These are phyloP conservation scores for Ceriops zippeliana DNA, from an alignment of 345 rosid species.

Conservation along the genomic window DNA sequence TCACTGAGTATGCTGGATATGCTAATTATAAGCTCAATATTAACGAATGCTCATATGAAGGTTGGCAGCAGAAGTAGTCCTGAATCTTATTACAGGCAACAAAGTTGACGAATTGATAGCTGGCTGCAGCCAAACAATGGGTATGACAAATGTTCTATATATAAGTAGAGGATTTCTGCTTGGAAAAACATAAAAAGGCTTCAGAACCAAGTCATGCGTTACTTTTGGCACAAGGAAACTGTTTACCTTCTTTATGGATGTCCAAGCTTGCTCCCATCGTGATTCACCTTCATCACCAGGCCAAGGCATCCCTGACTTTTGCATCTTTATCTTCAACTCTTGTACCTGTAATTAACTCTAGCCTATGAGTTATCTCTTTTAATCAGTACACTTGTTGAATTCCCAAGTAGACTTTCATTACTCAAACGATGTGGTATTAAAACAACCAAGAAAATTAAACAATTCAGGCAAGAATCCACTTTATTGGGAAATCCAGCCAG, in stretches of 20 bases:
- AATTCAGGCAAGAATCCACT: not conserved
- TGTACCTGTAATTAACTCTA: constrained; percentile 50
- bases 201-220: not conserved
- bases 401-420: not conserved
- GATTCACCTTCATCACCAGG: constrained; percentile 94
- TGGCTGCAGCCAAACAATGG: not conserved
- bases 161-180: not conserved
- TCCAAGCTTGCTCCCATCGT: constrained; percentile 98
- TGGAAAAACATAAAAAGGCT: not conserved
- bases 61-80: not conserved
- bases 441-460: constrained; percentile 1
- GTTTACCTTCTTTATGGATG: constrained; percentile 84
- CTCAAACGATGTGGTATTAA: not conserved
- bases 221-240: not conserved
- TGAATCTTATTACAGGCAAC: not conserved
- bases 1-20: not conserved
- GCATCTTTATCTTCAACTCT: constrained; percentile 81
- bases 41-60: not conserved
- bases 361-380: not conserved
- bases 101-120: no score
- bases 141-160: not conserved
- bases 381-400: not conserved
- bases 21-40: not conserved
- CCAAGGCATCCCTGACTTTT: constrained; percentile 93
- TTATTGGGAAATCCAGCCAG: not conserved